Conservation (phyloP, 2,329 filamentous ascomycete species). For the Huntiella bhutanensis region DNA sequence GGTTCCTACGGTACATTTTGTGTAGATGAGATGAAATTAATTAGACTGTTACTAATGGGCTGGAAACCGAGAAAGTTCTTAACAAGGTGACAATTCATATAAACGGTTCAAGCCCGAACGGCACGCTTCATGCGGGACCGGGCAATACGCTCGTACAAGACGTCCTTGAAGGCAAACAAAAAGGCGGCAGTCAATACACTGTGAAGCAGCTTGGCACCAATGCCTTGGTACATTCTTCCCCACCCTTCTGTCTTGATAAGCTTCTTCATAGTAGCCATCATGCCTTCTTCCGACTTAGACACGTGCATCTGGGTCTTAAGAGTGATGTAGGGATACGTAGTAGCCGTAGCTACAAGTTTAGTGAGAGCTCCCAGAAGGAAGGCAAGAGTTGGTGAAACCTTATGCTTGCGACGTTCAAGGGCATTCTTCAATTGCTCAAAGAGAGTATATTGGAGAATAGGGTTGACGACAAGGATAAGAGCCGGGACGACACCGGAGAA, state of each 20-base stretch:
- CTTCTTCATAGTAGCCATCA: constrained; percentile 56
- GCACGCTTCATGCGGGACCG: constrained; percentile 34
- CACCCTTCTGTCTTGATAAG: constrained; percentile 86
- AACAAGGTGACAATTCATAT: not conserved
- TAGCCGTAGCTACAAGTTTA: constrained; percentile 80
- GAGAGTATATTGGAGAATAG: constrained; percentile 94
- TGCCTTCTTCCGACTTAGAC: constrained; percentile 58
- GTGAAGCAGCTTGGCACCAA: constrained; percentile 90
- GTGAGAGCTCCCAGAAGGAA: constrained; percentile 85
- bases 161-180: constrained; percentile 95
- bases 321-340: constrained; percentile 97
- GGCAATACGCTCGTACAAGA: constrained; percentile 69
- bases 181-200: constrained; percentile 92
- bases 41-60: not conserved
- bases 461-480: constrained; percentile 88
- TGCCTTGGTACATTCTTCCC: constrained; percentile 79
- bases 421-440: constrained; percentile 96
- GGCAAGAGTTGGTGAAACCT: constrained; percentile 67
- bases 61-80: not conserved
- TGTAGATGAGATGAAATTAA: not conserved
- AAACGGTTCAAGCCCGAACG: constrained; percentile 18
- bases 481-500: constrained; percentile 89
- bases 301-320: constrained; percentile 98
- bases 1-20: constrained; percentile 5
- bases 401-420: constrained; percentile 46